Base-by-base conservation (phyloP, 148 eudicot species). In the Mesembryanthemum crystallinum region DNA sequence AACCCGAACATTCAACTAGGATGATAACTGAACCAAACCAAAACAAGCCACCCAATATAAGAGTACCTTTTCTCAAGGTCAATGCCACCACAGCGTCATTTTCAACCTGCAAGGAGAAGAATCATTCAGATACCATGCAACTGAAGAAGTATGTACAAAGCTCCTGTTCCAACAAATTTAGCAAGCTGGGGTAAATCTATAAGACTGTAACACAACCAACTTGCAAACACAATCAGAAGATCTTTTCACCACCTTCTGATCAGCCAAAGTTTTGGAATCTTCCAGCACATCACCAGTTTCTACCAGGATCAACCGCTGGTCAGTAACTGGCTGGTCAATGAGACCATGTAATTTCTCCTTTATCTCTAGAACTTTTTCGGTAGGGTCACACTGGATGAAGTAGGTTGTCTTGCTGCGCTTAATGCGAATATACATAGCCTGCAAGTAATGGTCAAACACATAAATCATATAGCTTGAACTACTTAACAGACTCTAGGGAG, bases 361-460 rank as follows among this genome's bases (percentile, higher is more conserved):
- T 71, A 92, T 87, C 76, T 87, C 90, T 37, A 88, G 61, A 65
- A 82, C 76, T 54, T 86, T 90, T 86, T 95, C 94, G 23, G 90
- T 95, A 60, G 97, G 94, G 74, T 90, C 89, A 67, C 99, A 95
- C 80, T 90, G 97, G 60, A 95, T 69, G 79, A 95, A 95, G 85
- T 95, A 95, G 61, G 99, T 95, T 20, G 92, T 90, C 83, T 92
- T 95, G 64, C 75, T 82, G 51, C 91, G 91, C 86, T 95, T 95
- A 58, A 92, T 92, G 70, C 97, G 97, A 57, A 95, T 95, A 71
- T 90, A 95, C 96, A 95, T 95, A 21, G 92, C 99, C 99, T 92
- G 86, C 64, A 82, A 43, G 55, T 69, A 71, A 58, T 9, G 39
- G 14, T 71, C 67, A 71, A 65, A 71, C 74, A 60, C 8, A 52